Evolutionary conservation across 2,329 filamentous ascomycete species (phyloP), one percentile per base, ranked within the genome.

Genomic region (Blumeria hordei): DNA sequence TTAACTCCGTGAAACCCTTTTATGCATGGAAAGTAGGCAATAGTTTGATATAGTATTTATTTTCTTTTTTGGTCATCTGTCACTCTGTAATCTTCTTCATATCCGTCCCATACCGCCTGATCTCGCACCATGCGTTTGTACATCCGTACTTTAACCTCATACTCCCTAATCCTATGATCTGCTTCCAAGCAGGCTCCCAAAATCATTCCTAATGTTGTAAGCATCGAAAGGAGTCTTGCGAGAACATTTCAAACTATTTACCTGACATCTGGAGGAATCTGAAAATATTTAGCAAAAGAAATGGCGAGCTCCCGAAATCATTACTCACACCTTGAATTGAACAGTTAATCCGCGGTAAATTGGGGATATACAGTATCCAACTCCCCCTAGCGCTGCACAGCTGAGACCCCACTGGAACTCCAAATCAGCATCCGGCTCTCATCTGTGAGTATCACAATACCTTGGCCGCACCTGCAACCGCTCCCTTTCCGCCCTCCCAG

Each of bases 251-350:
- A 54, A 21, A 3, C 3, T 12, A 53, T 18, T 18, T 58, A 62
- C 79, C 81, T n/a, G 81, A 85, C 81, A 88, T 86, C 66, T 88
- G 83, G 14, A 88, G 71, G 64, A 86, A 90, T 34, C 85, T 88
- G 62, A 28, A 28, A 28, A 2, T 2, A 28, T 28, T 28, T 28
- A 28, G 21, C 21, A 28, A 39, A 47, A n/a, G 39, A 28, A 5
- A 54, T 14, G 3, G 6, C 9, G n/a, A 12, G 28, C 21, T 18
- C 51, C n/a, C 34, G 4, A n/a, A 28, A 34, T 35, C 41, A 32
- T 32, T 53, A 69, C 77, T 63, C 74, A 85, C 82, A 83, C 78
- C 70, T 86, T 86, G 68, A 86, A 86, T 64, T 86, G 83, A 53
- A 85, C 70, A 1, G 83, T 87, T 58, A 84, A 69, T 1, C 80